Base-by-base conservation (phyloP, 2,329 filamentous ascomycete species). In the Macrophomina pseudophaseolina region DNA sequence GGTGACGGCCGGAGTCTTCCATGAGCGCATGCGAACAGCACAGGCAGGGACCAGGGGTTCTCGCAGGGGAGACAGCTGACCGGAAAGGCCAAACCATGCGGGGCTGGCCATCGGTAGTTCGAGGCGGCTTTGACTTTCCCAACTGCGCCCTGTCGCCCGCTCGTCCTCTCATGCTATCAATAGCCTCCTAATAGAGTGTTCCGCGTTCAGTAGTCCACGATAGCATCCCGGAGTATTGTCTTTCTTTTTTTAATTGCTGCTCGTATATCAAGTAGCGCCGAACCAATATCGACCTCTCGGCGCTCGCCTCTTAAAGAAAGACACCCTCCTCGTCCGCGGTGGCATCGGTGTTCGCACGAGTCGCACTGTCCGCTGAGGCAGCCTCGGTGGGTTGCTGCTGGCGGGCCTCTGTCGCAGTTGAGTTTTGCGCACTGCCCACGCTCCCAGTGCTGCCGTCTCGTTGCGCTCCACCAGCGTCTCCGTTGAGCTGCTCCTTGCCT, bases 311-410 rank as follows among this genome's bases (percentile, higher is more conserved):
- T 71, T 67, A 71, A 14, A 71, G 65, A 46, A 67, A 71, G 12
- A 72, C 69, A 5, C 70, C 70, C 35, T 71, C 69, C 40, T 71
- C 69, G 40, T 67, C 69, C 23, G 65, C 46, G 32, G 51, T 28
- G 4, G 12, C 33, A 14, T 63, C 38, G 9, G 30, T 38, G 12
- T 38, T 56, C 11, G 53, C 66, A 62, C 67, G 58, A 56, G 42
- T 62, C 59, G 63, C 58, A 49, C 58, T 62, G 58, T 62, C 38
- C 58, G 58, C 42, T n/a, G 58, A 48, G 51, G 66, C 49, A 32
- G 52, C 42, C 30, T 30, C 58, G 38, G 67, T 53, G 16, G 54
- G 64, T 32, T 65, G 59, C 23, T 48, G 59, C 18, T 59, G 11
- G 11, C 11, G 42, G 30, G 54, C 60, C 44, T 54, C 35, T 30